Percentiles rank a stretch among this genome's conserved stretches.
Conservation (phyloP, 495 filamentous ascomycete genomes). For the Darksidea phi region DNA sequence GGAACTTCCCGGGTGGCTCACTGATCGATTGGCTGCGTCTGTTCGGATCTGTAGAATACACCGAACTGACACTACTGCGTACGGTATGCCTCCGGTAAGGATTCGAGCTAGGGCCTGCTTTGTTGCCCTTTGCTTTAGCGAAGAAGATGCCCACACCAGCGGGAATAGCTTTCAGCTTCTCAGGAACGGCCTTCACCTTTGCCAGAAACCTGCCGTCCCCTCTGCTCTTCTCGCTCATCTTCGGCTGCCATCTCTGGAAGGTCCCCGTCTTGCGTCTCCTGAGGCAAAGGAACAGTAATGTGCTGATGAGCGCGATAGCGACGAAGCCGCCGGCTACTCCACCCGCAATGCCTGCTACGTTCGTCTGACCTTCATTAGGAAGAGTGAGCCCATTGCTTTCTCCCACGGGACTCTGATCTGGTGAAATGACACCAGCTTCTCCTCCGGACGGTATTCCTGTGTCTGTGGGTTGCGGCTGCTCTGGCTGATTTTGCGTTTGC, state of each 20-base stretch:
- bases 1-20: conserved; percentile 24
- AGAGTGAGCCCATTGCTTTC: conserved; percentile 6
- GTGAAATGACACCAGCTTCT: conserved; percentile 29
- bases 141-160: conserved; percentile 18
- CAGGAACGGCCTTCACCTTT: conserved; percentile 14
- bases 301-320: conserved; percentile 25
- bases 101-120: conserved; percentile 14
- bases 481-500: conserved; percentile 2
- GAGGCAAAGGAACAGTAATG: conserved; percentile 31
- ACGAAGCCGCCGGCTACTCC: conserved; percentile 31
- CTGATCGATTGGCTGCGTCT: conserved; percentile 30
- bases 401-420: conserved; percentile 16
- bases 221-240: conserved; percentile 27
- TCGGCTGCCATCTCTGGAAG: conserved; percentile 19
- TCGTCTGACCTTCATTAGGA: conserved; percentile 5
- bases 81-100: conserved; percentile 15
- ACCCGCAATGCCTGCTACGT: conserved; percentile 29
- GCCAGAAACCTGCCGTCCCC: background rate
- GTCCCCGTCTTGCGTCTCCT: conserved; percentile 21
- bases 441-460: conserved; percentile 17
- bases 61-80: conserved; percentile 33
- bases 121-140: conserved; percentile 14
- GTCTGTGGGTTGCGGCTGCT: conserved; percentile 18
- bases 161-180: conserved; percentile 12
- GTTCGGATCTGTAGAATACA: conserved; percentile 28